Evolutionary conservation across 805 yeast genomes (phyloP).

Genomic region (Jamesozyma jinghongensis): DNA sequence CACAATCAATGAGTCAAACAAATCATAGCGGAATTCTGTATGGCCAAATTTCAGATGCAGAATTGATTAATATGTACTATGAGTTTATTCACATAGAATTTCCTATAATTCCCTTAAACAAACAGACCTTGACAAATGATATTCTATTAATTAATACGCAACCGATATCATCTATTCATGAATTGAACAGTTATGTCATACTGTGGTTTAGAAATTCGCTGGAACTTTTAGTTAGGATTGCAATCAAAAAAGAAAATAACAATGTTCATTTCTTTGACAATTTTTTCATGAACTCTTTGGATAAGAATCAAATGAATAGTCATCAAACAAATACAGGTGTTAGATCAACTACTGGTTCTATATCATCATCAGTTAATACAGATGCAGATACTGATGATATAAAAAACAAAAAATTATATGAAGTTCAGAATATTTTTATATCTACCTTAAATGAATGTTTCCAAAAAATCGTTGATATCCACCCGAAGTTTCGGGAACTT

Average conservation of each 20-base stretch:
- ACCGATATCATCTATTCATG: constrained; percentile 25
- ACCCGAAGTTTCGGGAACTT: constrained; percentile 25
- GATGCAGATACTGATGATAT: constrained; percentile 3
- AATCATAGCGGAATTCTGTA: constrained; percentile 9
- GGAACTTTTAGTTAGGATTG: constrained; percentile 24
- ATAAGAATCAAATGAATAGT: neutral
- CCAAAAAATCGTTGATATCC: constrained; percentile 26
- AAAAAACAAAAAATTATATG: constrained; percentile 12
- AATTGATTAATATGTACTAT: constrained; percentile 38
- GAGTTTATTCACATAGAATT: constrained; percentile 37
- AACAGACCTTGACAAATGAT: constrained; percentile 25
- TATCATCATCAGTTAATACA: constrained; percentile 2
- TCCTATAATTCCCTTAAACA: constrained; percentile 33
- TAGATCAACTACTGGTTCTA: neutral
- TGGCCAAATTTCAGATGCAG: constrained; percentile 29
- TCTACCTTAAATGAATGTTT: constrained; percentile 27
- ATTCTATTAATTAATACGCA: constrained; percentile 25
- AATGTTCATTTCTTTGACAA: constrained; percentile 12
- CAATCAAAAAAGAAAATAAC: constrained; percentile 15
- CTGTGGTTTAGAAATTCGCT: constrained; percentile 29
- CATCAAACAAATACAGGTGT: constrained; percentile 1
- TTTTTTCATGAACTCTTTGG: constrained; percentile 3
- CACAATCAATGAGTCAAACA: neutral
- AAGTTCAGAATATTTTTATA: constrained; percentile 20
- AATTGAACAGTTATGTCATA: constrained; percentile 26